Base-by-base conservation (phyloP, 2,329 filamentous ascomycete species). In the Xylariales sp. region DNA sequence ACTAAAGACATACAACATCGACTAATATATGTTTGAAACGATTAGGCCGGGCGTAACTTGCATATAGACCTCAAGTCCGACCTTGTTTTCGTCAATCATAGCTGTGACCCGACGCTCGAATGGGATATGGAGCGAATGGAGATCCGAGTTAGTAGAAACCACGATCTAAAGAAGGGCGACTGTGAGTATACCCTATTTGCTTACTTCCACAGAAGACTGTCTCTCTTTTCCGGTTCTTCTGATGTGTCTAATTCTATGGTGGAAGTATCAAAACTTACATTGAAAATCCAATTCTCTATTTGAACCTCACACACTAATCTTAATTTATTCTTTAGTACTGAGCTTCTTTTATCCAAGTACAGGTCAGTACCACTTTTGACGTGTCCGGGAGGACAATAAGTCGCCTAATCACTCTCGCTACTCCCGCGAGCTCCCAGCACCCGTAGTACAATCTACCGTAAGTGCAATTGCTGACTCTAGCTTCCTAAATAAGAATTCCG, bases 21-120 rank as follows among this genome's bases (percentile, higher is more conserved):
- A 8, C 65, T 68, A 57, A 68, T 53, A 14, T 23, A 57, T 8
- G 9, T 55, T 34, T 36, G 30, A 32, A 54, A 36, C 28, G 12
- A 46, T 23, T 34, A 69, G 61, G 64, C 54, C 39, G 61, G 60
- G 5, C 50, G 41, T 7, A 54, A 61, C 16, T 23, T 64, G 8
- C 61, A 67, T 32, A 7, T 69, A 7, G 68, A 69, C 43, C 68
- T 69, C n/a, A 64, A 67, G 16, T 69, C 68, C 28, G 16, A 62
- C 3, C 61, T 69, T 14, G 61, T 67, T 23, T 65, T 45, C 48
- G 28, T 65, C 46, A 68, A 67, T 48, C 64, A 69, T 55, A 64
- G 64, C 46, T 69, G 68, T n/a, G 36, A 12, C 34, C 68, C 68
- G 5, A 62, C 64, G 0, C 57, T 69, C 3, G 68, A 69, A 34